Conservation (phyloP, 2,329 filamentous ascomycete species). For the Aspergillus nomiae region DNA sequence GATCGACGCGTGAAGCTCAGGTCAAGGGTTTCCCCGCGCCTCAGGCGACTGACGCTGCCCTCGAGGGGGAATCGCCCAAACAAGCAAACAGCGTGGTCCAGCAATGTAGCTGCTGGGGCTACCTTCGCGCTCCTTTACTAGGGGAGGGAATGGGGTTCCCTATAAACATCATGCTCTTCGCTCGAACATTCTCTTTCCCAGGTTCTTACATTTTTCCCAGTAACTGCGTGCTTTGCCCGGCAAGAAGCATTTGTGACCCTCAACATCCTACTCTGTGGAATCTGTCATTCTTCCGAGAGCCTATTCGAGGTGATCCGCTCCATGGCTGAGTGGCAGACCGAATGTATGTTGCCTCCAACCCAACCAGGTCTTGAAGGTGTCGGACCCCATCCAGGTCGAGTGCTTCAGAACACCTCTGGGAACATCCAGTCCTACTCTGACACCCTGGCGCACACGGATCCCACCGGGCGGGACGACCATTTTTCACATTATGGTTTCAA, state of each 20-base stretch:
- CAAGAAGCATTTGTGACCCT: constrained; percentile 41
- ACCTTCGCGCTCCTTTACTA: constrained; percentile 30
- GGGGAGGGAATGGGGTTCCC: constrained; percentile 32
- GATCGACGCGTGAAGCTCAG: constrained; percentile 34
- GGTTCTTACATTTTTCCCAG: constrained; percentile 45
- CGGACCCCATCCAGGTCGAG: constrained; percentile 39
- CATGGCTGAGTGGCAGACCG: constrained; percentile 46
- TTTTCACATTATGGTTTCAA: constrained; percentile 39
- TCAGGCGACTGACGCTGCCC: constrained; percentile 37
- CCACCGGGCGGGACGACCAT: constrained; percentile 35
- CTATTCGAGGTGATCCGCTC: constrained; percentile 35
- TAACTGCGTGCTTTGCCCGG: constrained; percentile 42
- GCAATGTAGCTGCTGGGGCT: constrained; percentile 37
- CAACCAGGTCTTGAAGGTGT: constrained; percentile 39
- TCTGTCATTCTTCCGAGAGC: constrained; percentile 44
- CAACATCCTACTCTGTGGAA: constrained; percentile 38
- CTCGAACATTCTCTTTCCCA: constrained; percentile 48
- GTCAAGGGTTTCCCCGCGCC: constrained; percentile 29
- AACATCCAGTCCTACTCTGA: constrained; percentile 47
- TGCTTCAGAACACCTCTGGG: constrained; percentile 46
- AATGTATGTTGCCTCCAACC: constrained; percentile 41
- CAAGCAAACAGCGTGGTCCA: constrained; percentile 32
- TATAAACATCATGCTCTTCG: constrained; percentile 47
- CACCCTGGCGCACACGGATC: constrained; percentile 30
- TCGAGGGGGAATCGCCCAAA: constrained; percentile 40